phyloP scores from a whole-genome alignment of 257 asterid genomes.

The Przewalskia tangutica region DNA sequence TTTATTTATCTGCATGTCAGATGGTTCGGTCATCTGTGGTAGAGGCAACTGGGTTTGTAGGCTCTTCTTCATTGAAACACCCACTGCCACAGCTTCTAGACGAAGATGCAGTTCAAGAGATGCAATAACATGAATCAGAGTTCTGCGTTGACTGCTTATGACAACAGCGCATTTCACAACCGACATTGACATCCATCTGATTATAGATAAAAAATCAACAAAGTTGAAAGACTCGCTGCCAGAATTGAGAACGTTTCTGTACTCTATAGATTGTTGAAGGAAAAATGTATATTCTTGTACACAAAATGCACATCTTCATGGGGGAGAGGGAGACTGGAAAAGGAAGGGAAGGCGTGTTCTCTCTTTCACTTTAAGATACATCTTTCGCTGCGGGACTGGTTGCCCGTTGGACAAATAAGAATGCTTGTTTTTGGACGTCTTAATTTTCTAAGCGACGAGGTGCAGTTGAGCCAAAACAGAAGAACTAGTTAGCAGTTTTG shows the following conservation, averaged over 20 bases:
- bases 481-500: neutral
- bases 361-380: neutral
- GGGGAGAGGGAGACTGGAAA: neutral
- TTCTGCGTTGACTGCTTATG: neutral
- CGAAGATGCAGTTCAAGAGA: conserved; percentile 41
- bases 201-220: neutral
- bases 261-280: neutral
- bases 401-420: neutral
- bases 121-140: conserved; percentile 20
- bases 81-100: conserved; percentile 33
- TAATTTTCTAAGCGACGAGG: neutral
- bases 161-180: neutral
- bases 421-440: neutral
- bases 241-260: neutral
- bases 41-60: conserved; percentile 47
- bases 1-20: conserved; percentile 29
- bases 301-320: neutral
- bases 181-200: neutral
- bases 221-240: neutral
- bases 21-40: conserved; percentile 51
- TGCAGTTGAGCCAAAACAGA: neutral
- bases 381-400: neutral
- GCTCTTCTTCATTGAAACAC: conserved; percentile 27
- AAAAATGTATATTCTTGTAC: neutral
- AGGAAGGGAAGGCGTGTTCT: no score